These are phyloP conservation scores for Hyaloscypha finlandica DNA, from an alignment of 495 filamentous ascomycete genomes.

Conservation along the genomic window DNA sequence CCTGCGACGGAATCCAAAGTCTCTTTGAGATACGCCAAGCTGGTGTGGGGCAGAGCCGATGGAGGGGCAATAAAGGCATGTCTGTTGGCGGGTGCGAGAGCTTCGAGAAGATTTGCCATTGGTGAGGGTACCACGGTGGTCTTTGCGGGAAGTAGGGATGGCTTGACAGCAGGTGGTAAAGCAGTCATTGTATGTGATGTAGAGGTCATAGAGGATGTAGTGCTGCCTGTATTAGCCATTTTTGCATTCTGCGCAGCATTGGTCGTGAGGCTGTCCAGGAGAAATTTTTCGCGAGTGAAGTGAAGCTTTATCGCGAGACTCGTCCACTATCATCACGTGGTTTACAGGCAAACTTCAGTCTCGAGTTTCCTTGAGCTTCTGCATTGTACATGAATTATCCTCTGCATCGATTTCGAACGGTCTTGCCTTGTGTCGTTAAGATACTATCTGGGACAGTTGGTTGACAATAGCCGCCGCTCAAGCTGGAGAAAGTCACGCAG, in stretches of 20 bases:
- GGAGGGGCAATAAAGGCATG: slow-evolving; percentile 73
- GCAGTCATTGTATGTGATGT: slow-evolving; percentile 56
- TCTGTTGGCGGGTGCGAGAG: slow-evolving; percentile 45
- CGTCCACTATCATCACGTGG: not conserved
- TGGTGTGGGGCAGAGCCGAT: slow-evolving; percentile 58
- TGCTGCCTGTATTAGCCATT: slow-evolving; percentile 51
- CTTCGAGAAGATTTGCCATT: slow-evolving; percentile 18
- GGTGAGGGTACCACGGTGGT: slow-evolving; percentile 20
- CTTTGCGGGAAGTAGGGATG: slow-evolving; percentile 35
- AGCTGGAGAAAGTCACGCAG: no score
- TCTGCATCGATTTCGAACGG: no score
- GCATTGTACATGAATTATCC: no score
- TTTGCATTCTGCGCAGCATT: not conserved
- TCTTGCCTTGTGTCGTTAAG: no score
- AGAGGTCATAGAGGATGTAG: slow-evolving; percentile 54
- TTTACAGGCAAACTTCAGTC: not conserved
- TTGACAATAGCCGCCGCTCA: no score
- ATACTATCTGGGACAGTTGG: no score
- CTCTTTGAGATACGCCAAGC: slow-evolving; percentile 70
- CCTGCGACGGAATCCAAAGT: slow-evolving; percentile 75
- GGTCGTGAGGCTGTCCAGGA: not conserved
- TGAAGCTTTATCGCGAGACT: not conserved
- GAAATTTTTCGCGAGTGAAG: not conserved
- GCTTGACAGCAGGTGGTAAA: slow-evolving; percentile 38
- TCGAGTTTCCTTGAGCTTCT: no score